Percentiles rank a stretch among this genome's conserved stretches.
phyloP scores from a whole-genome alignment of 108 stramenopile genomes.

The Skeletonema costatum region DNA sequence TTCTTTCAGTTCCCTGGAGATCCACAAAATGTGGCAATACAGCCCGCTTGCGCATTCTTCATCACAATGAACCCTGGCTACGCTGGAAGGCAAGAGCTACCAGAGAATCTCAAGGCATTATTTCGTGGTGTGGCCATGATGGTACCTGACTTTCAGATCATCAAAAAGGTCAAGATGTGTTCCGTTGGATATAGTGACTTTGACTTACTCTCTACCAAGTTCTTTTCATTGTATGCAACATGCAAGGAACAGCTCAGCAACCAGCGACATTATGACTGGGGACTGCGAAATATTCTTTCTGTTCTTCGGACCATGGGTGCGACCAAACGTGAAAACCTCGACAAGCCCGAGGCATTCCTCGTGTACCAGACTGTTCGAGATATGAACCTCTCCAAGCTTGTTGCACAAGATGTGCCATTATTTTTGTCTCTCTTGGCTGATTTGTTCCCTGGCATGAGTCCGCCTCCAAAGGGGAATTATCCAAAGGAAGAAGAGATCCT shows the following conservation, averaged over 20 bases:
- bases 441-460: slow-evolving; percentile 76
- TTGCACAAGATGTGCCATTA: slow-evolving; percentile 92
- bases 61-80: slow-evolving; percentile 97
- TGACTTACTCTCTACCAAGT: slow-evolving; percentile 84
- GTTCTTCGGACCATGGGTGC: slow-evolving; percentile 90
- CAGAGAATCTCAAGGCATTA: slow-evolving; percentile 93
- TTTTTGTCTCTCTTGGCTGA: slow-evolving; percentile 89
- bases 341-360: slow-evolving; percentile 75
- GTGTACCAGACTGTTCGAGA: slow-evolving; percentile 91
- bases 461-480: slow-evolving; percentile 84
- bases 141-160: slow-evolving; percentile 93
- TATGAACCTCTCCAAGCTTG: slow-evolving; percentile 92
- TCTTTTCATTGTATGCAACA: slow-evolving; percentile 85
- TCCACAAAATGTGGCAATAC: slow-evolving; percentile 82
- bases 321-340: slow-evolving; percentile 84
- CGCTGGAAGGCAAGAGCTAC: slow-evolving; percentile 92
- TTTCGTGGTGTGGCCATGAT: slow-evolving; percentile 95
- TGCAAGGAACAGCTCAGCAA: slow-evolving; percentile 91
- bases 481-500: slow-evolving; percentile 78
- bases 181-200: slow-evolving; percentile 88
- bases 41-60: slow-evolving; percentile 88
- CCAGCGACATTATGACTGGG: slow-evolving; percentile 94
- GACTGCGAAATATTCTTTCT: slow-evolving; percentile 87
- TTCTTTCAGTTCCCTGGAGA: slow-evolving; percentile 92
- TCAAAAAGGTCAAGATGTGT: slow-evolving; percentile 95